Evolutionary conservation across 176 grass and related monocot genomes (phyloP), one percentile per base, ranked within the genome.

Genomic region (Oryza nivara): DNA sequence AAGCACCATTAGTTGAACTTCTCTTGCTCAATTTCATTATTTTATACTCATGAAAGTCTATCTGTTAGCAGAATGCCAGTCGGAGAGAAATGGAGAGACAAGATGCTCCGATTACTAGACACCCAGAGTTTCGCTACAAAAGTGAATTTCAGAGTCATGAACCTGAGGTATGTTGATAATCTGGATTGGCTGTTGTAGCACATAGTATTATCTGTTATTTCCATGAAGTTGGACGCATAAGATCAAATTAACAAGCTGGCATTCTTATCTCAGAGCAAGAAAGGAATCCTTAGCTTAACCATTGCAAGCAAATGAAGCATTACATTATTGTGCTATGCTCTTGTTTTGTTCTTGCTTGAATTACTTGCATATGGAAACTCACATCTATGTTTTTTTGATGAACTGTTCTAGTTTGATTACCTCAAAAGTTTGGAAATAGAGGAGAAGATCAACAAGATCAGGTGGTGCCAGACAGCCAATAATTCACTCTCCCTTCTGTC

Each of bases 401-500:
- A 13, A 80, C 70, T 47, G 34, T 87, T 89, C 89, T 87, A 96
- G 94, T 96, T 96, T 74, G 94, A 96, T 74, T 96, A 96, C 80
- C 94, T 96, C 45, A 96, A 96, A 93, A 96, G 94, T 90, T 89
- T 96, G 86, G 94, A 96, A 93, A 96, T 96, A 86, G 94, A 96
- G 85, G 94, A 96, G 89, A 96, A 96, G 68, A 96, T 96, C 83
- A 96, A 96, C 91, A 93, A 91, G 81, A 91, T 93, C 47, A 93
- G 86, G 73, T 96, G 94, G 94, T 96, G 91, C 65, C 88, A 93
- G 79, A 85, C 91, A 66, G 64, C 87, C 74, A 96, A 93, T 73
- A 89, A 83, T 81, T 81, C 87, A 63, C 84, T 93, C 51, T 96
- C 86, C 58, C 81, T 96, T 79, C 85, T 96, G 79, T 96, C 94